Evolutionary conservation across 2,329 filamentous ascomycete species (phyloP), one percentile per base, ranked within the genome.

Genomic region (Penicillium verrucosum): DNA sequence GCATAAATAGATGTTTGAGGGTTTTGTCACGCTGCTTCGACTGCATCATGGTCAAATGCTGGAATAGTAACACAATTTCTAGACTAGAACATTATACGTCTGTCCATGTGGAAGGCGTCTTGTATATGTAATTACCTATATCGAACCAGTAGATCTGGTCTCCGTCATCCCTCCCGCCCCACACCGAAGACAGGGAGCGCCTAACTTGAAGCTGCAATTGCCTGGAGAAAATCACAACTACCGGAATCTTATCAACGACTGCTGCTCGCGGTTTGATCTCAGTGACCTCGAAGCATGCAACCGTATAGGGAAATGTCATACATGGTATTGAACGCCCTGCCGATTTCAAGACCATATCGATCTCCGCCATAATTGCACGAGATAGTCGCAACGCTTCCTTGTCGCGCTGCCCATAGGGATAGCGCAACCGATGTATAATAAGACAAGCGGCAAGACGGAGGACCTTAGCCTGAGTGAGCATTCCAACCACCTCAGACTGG

Each of bases 191-290:
- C 32, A 60, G 11, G 2, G 36, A 45, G 34, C 18, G 34, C 8
- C 45, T 23, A 16, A 58, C 54, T 10, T 40, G 41, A 10, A 56
- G 23, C 37, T 47, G 58, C 14, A 54, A 42, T 27, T 61, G 52
- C 18, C 52, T 52, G 7, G 60, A 61, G 29, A 62, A 64, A 2
- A 48, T 59, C 11, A 60, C 44, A 4, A 59, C 48, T 11, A 49
- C 9, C 2, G 21, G 18, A 3, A 43, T 54, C 16, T 43, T 43
- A 18, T 25, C 12, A 18, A 61, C 12, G 2, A 43, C 50, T 2
- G 8, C n/a, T 2, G 40, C n/a, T 27, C 58, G 49, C 23, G 23
- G 37, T 29, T 54, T 49, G 1, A 18, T 12, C 4, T 34, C 52
- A 0, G 27, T 32, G 9, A 59, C 34, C n/a, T 64, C 58, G 23